Percentiles rank a stretch among this genome's conserved stretches.
phyloP scores from a whole-genome alignment of 129 eudicot species.

The Helianthus annuus region HanXRQr2.0-SUNRISE NC_035435.2:168840352-168840851 shows the following conservation, averaged over 20 bases:
- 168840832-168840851: conserved; percentile 15
- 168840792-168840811: neutral
- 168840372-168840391: too few relatives aligned
- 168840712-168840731: neutral
- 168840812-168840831: conserved; percentile 12
- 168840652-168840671: conserved; percentile 4
- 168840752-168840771: neutral
- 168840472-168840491: too few relatives aligned
- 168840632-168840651: neutral
- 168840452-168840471: too few relatives aligned
- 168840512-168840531: too few relatives aligned
- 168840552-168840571: too few relatives aligned
- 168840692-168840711: neutral
- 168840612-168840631: neutral
- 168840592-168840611: neutral
- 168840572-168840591: neutral
- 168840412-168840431: too few relatives aligned
- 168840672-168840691: neutral
- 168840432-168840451: too few relatives aligned
- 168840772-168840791: neutral
- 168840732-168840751: neutral
- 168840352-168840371: too few relatives aligned
- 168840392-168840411: too few relatives aligned
- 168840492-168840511: too few relatives aligned
- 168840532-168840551: too few relatives aligned